Base-by-base conservation (phyloP, 2,329 filamentous ascomycete genomes). In the Colletotrichum simmondsii region DNA sequence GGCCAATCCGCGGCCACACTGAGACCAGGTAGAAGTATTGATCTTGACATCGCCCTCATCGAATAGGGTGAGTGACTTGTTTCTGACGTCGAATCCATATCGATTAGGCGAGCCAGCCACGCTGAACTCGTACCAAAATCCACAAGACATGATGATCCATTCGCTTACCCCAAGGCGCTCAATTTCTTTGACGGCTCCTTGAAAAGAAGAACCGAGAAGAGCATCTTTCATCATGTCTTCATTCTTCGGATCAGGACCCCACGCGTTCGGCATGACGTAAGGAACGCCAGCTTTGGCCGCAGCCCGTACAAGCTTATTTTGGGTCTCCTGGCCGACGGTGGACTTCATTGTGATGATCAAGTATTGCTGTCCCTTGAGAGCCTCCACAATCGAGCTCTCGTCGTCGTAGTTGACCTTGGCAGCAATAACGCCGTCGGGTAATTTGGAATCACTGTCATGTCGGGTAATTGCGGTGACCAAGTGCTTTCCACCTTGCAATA, bases 21-120 rank as follows among this genome's bases (percentile, higher is more conserved):
- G 91, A 10, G 82, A 75, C 85, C 88, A 91, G 0, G 92, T 93
- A 10, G 87, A 89, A 0, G 83, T 87, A 73, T 87, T 89, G 76
- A 92, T 88, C 66, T 81, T 85, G 1, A 84, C 86, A 24, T 84
- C 85, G 0, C 92, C 92, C 32, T 90, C 88, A 72, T 90, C 90
- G 70, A 84, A 89, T n/a, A 89, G 77, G 0, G 83, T 86, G 12
- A 85, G 77, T 6, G 77, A 78, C 0, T 80, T 79, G 52, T 85
- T 82, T 8, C 80, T 75, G 57, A 90, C 80, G 66, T 89, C 86
- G 78, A 90, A 88, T 1, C 89, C 89, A 12, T 82, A 88, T 54
- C 79, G 59, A 32, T 70, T 37, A 8, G 71, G 52, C 2, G 78
- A 77, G 1, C 63, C 54, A 16, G 79, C 83, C 3, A 89, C 77